Evolutionary conservation across 805 yeast species (phyloP), one percentile per base, ranked within the genome.

Genomic region (Candida tallmaniae): DNA sequence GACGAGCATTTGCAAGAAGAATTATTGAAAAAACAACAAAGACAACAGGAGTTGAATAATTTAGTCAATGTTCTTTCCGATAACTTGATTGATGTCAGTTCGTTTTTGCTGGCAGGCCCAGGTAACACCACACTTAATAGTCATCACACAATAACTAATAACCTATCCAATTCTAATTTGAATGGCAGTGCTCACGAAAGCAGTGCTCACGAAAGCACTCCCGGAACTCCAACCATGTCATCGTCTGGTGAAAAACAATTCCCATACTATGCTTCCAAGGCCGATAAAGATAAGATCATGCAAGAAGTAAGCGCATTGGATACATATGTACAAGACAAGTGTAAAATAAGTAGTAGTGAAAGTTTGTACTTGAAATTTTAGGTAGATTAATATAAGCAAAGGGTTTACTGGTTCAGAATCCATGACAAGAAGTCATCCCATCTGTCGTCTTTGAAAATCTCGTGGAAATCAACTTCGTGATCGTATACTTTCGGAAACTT

Each of bases 31-130:
- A 65, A 65, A 40, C 69, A 64, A 39, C 68, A 64, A 43, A 52
- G 78, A 41, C 75, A 72, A 40, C 67, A 62, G 29, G 76, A 72
- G 41, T 52, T 72, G 28, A 65, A 65, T 36, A 48, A 51, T 17
- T 70, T 72, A 11, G 78, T 72, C 30, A 65, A 65, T 41, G 75
- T 70, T n/a, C 42, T 57, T 16, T 44, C 46, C 19, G 66, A 62
- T 17, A 56, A 58, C 23, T 50, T 62, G 26, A 62, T 62, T 12
- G 68, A 62, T 36, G 65, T 61, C 6, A 52, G 65, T 9, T 50
- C 64, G 9, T 62, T 62, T 29, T 44, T 60, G 22, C 46, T 24
- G 27, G 13, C 27, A 44, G 25, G 31, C 5, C 37, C 38, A 16
- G 41, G 30, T 16, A 36, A 35, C 6, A 28, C 34, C n/a, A 36